Evolutionary conservation across 768 basidiomycete genomes (phyloP).

Genomic region (Mycena vulgaris): DNA sequence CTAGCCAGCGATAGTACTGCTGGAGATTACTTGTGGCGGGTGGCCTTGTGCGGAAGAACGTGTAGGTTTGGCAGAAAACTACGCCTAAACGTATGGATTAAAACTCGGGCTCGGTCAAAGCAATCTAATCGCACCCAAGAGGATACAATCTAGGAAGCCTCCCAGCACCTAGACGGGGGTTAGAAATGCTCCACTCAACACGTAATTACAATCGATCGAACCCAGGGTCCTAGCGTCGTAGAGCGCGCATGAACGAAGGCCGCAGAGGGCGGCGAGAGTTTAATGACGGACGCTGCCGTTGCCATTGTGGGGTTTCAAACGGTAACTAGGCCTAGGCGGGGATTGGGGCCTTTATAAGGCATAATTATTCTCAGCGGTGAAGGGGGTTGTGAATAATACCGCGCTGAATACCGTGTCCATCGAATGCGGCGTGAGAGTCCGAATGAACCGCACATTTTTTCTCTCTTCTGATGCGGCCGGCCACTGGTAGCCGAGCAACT

Average conservation of each 20-base stretch:
- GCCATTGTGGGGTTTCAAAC: neutral
- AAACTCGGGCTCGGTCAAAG: neutral
- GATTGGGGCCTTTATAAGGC: neutral
- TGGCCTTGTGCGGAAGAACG: neutral
- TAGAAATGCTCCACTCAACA: neutral
- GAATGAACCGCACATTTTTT: no score
- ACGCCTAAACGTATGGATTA: slow-evolving; percentile 2
- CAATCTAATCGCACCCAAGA: slow-evolving; percentile 18
- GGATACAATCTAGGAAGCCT: slow-evolving; percentile 26
- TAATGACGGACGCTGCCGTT: slow-evolving; percentile 17
- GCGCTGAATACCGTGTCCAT: no score
- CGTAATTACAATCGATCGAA: neutral
- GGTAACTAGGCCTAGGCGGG: neutral
- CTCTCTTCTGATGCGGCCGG: no score
- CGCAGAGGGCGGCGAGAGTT: slow-evolving; percentile 26
- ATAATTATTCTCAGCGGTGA: neutral
- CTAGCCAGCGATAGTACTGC: slow-evolving; percentile 7
- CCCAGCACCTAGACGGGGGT: slow-evolving; percentile 24
- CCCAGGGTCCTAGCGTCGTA: slow-evolving; percentile 34
- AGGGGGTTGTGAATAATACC: no score
- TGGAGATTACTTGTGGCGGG: neutral
- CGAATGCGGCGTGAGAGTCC: no score
- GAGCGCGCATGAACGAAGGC: slow-evolving; percentile 26
- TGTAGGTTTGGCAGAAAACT: slow-evolving; percentile 19
- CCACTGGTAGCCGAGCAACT: no score